Conservation (phyloP, 495 filamentous ascomycete genomes). For the Penicillium longicatenatum region DNA sequence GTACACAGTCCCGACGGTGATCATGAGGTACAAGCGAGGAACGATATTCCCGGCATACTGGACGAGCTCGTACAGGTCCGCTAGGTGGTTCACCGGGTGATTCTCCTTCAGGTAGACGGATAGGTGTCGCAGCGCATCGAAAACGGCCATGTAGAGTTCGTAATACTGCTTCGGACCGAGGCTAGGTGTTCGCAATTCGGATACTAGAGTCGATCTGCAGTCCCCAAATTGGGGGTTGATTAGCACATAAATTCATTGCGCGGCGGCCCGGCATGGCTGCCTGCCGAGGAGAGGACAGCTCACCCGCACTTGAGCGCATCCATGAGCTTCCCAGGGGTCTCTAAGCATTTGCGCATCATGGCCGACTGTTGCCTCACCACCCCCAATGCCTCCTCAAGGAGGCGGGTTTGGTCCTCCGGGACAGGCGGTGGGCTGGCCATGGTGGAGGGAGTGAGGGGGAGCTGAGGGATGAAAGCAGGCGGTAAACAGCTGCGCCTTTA, state of each 20-base stretch:
- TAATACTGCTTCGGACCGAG: conserved; percentile 98
- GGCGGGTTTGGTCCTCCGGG: conserved; percentile 87
- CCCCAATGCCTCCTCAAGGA: conserved; percentile 94
- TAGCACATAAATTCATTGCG: conserved; percentile 19
- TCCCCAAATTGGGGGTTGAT: conserved; percentile 14
- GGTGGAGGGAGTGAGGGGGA: conserved; percentile 26
- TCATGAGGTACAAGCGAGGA: conserved; percentile 95
- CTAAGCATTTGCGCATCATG: conserved; percentile 96
- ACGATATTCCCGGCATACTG: conserved; percentile 99
- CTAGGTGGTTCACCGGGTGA: conserved; percentile 95
- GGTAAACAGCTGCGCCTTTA: conserved; percentile 34
- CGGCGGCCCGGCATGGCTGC: conserved; percentile 33
- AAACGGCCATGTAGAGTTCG: conserved; percentile 98
- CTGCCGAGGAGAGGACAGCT: conserved; percentile 33
- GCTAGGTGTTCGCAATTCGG: conserved; percentile 93
- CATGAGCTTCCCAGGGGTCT: conserved; percentile 98
- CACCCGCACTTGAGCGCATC: conserved; percentile 99
- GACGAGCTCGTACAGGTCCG: conserved; percentile 97
- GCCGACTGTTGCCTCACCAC: conserved; percentile 95
- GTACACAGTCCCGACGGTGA: conserved; percentile 97
- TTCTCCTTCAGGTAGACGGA: conserved; percentile 95
- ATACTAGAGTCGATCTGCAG: conserved; percentile 89
- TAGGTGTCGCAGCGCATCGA: conserved; percentile 95
- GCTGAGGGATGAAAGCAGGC: conserved; percentile 29
- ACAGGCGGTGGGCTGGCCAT: conserved; percentile 66